Evolutionary conservation across 805 yeast genomes (phyloP).

Genomic region (Wickerhamia fluorescens): DNA sequence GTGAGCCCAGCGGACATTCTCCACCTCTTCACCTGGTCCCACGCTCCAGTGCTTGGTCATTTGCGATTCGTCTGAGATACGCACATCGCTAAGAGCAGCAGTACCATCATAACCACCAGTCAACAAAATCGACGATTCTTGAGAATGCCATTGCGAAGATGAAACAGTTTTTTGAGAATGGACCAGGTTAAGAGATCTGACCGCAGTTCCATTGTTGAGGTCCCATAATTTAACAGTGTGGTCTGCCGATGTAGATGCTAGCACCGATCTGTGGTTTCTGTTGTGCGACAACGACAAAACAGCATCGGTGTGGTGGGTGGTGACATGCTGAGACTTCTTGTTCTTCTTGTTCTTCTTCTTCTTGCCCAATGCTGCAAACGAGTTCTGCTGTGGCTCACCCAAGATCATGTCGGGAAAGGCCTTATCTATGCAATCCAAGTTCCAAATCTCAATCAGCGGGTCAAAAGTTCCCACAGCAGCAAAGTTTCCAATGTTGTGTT

Average conservation of each 20-base stretch:
- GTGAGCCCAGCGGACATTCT: constrained; percentile 65
- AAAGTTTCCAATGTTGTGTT: constrained; percentile 65
- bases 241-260: constrained; percentile 95
- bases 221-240: constrained; percentile 95
- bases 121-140: constrained; percentile 59
- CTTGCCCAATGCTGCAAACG: constrained; percentile 31
- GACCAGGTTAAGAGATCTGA: constrained; percentile 61
- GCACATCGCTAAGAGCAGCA: constrained; percentile 76
- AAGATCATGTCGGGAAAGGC: constrained; percentile 91
- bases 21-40: constrained; percentile 72
- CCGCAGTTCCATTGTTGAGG: constrained; percentile 65
- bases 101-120: constrained; percentile 93
- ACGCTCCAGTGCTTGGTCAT: constrained; percentile 63
- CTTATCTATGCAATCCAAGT: constrained; percentile 84
- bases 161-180: constrained; percentile 82
- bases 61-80: constrained; percentile 54
- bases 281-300: constrained; percentile 83
- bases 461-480: constrained; percentile 97
- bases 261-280: constrained; percentile 68
- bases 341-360: constrained; percentile 43
- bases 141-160: constrained; percentile 75
- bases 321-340: constrained; percentile 42
- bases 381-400: constrained; percentile 59
- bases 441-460: constrained; percentile 97
- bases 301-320: constrained; percentile 89